Evolutionary conservation across 2,329 filamentous ascomycete genomes (phyloP), one percentile per base, ranked within the genome.

Genomic region (Colletotrichum lentis): DNA sequence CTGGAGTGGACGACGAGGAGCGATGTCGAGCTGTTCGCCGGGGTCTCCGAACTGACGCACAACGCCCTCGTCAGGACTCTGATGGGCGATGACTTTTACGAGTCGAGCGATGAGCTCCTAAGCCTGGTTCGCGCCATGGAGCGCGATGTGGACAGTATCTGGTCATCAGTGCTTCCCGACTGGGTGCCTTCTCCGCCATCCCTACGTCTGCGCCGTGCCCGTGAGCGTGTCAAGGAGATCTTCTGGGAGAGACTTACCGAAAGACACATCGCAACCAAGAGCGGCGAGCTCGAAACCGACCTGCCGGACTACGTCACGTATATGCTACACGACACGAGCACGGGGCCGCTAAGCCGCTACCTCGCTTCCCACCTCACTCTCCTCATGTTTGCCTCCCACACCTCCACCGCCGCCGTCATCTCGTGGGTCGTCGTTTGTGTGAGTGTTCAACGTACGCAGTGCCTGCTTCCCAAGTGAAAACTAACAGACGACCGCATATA

Each of bases 41-140:
- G 64, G 1, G 46, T 71, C 0, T 69, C 71, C 7, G 55, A 60
- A 8, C 37, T 73, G 35, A 47, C 62, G n/a, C 70, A 71, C 59
- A 69, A 71, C 1, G 63, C 64, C 44, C 49, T 63, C 12, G 67
- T 72, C 6, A 64, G 64, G 4, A 62, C 58, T 1, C 37, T 72
- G 22, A 69, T 72, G 69, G 72, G 71, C 49, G 62, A 70, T 11
- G 71, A 72, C 69, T 73, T 72, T 58, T 71, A 69, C 56, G 24
- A 47, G 3, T 49, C 69, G 41, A 60, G 50, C 35, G 41, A 31
- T 1, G 71, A 73, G 54, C 64, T 73, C 14, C 55, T 69, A 14
- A 22, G 63, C 11, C 47, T 73, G 8, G 31, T 72, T 6, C 66
- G 62, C 8, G 60, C 47, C 49, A 64, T 73, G 66, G 69, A 71